A percentile compares a stretch with the other conserved stretches of the same genome.
These are phyloP conservation scores for Lophiostoma macrostomum DNA, from an alignment of 495 filamentous ascomycete genomes.

Conservation along the genomic window DNA sequence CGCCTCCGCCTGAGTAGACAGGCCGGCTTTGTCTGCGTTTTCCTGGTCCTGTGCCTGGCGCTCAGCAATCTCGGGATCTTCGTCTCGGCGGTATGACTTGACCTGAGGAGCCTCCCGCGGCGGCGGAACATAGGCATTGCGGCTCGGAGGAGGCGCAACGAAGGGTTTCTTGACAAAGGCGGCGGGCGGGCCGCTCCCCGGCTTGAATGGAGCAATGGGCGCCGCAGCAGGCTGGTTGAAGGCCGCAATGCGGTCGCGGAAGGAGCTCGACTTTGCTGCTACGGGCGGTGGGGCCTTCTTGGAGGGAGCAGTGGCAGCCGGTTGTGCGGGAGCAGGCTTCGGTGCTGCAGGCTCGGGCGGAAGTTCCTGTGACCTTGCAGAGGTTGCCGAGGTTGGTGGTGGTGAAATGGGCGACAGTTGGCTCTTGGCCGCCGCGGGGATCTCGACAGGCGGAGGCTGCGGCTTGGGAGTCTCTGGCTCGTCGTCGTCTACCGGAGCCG, in stretches of 20 bases:
- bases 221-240: constrained; percentile 90
- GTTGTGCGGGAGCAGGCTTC: constrained; percentile 45
- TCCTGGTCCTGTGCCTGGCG: constrained; percentile 52
- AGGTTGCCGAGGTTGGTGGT: constrained; percentile 17
- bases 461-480: constrained; percentile 42
- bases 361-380: constrained; percentile 12
- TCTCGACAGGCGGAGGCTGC: constrained; percentile 29
- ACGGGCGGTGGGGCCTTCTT: constrained; percentile 58
- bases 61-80: constrained; percentile 78
- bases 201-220: constrained; percentile 84
- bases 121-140: constrained; percentile 83
- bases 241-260: constrained; percentile 91
- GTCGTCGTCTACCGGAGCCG: constrained; percentile 39
- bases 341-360: constrained; percentile 45
- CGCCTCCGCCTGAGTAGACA: constrained; percentile 45
- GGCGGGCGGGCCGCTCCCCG: constrained; percentile 52
- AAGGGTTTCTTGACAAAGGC: constrained; percentile 98
- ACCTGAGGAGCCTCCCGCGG: constrained; percentile 61
- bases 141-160: constrained; percentile 89
- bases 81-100: constrained; percentile 81
- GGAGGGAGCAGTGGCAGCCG: too few relatives aligned
- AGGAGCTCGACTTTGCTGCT: constrained; percentile 81
- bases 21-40: constrained; percentile 57
- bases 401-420: constrained; percentile 19
- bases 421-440: constrained; percentile 16